Evolutionary conservation across 768 basidiomycete species (phyloP), one percentile per base, ranked within the genome.

Genomic region (Artomyces pyxidatus): DNA sequence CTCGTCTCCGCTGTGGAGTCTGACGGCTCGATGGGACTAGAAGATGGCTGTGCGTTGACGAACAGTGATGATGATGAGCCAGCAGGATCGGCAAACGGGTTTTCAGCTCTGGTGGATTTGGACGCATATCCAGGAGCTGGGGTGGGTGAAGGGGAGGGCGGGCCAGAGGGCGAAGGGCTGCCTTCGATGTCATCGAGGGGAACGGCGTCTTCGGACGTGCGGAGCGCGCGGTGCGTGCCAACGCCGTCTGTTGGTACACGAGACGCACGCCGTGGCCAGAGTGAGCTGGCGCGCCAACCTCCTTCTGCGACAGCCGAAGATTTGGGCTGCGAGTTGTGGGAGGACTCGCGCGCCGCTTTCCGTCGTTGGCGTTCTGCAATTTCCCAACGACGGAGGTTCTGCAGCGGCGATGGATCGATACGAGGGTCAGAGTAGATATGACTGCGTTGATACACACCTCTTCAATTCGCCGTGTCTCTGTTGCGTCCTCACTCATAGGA

Each of bases 371-470:
- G 75, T 59, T 91, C 88, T 35, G 79, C 79, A 40, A 79, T 68
- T 57, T 91, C 88, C 89, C 88, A 91, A 37, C 76, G 75, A 55
- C 75, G 73, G 23, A 92, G 71, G 51, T 79, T 91, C 88, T 91
- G 37, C 37, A 40, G 19, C 53, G n/a, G n/a, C n/a, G n/a, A n/a
- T n/a, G n/a, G n/a, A n/a, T n/a, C n/a, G n/a, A n/a, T n/a, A 54
- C 16, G 29, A 22, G 32, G 37, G 52, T 37, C 23, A 44, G 17
- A 45, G 42, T 2, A 47, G 16, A 40, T 25, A 49, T 25, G 17
- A 16, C 22, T 14, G 23, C 48, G 39, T 27, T 37, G 49, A 37
- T 23, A 64, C 71, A 45, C 64, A 85, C 88, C 80, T 89, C 85
- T 68, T 81, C 74, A 17, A 90, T 71, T 48, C 79, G 71, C 50